Evolutionary conservation across 345 rosid genomes (phyloP).

Genomic region (Aquilaria yunnanensis): DNA sequence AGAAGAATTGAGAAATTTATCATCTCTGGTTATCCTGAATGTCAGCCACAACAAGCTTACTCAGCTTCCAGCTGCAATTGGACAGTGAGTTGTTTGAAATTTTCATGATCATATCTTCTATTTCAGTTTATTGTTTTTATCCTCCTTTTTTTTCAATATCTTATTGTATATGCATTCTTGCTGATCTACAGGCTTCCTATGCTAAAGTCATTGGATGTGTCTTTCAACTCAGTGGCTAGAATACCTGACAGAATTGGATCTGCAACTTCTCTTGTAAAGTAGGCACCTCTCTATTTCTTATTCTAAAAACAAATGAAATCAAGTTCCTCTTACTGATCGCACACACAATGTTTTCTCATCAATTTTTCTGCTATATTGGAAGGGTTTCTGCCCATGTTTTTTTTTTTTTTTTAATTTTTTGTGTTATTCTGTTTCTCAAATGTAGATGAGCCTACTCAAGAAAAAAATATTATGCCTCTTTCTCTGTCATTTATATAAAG

Average conservation of each 20-base stretch:
- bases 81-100: constrained; percentile 53
- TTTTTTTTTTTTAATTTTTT: no score
- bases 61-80: constrained; percentile 67
- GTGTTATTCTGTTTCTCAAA: no score
- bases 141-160: not conserved
- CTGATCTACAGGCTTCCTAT: constrained; percentile 55
- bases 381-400: no score
- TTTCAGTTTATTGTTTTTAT: not conserved
- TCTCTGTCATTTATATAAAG: no score
- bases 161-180: not conserved
- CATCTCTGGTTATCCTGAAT: constrained; percentile 61
- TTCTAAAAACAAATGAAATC: no score
- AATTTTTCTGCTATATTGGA: no score
- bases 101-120: not conserved
- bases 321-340: no score
- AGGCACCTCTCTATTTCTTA: constrained; percentile 20
- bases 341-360: no score
- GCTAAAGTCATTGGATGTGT: constrained; percentile 81
- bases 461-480: no score
- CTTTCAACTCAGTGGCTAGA: constrained; percentile 49
- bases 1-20: constrained; percentile 70
- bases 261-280: constrained; percentile 84
- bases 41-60: constrained; percentile 74
- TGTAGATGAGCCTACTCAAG: no score
- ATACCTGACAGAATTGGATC: constrained; percentile 85